These are phyloP conservation scores for Heliosperma pusillum DNA, from an alignment of 148 eudicot species.

Conservation along the genomic window DNA sequence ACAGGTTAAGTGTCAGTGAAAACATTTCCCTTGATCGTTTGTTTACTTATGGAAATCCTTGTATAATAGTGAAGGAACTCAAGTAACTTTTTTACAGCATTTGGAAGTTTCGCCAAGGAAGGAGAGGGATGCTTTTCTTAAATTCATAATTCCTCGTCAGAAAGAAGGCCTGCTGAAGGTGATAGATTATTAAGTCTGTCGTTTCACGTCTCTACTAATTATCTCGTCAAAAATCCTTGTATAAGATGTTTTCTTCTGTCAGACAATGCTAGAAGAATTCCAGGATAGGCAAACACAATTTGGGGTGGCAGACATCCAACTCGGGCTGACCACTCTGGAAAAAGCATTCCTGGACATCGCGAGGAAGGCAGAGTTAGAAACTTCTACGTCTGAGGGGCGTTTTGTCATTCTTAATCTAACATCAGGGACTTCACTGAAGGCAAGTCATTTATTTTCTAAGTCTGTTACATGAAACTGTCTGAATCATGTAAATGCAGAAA, in stretches of 20 bases:
- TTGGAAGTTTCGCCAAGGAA: constrained; percentile 66
- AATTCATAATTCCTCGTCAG: constrained; percentile 65
- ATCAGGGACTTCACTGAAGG: constrained; percentile 57
- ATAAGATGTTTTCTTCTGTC: background rate
- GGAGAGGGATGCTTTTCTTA: constrained; percentile 70
- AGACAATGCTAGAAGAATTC: constrained; percentile 70
- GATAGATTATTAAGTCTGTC: constrained; percentile 7
- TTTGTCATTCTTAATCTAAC: constrained; percentile 52
- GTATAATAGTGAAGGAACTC: background rate
- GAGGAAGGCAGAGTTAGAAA: constrained; percentile 75
- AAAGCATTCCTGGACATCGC: constrained; percentile 87
- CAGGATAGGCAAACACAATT: constrained; percentile 67
- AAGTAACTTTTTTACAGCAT: constrained; percentile 36
- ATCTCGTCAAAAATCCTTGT: too few relatives aligned
- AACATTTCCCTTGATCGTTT: background rate
- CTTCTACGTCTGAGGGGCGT: constrained; percentile 66
- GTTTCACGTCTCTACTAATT: too few relatives aligned
- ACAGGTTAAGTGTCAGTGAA: constrained; percentile 38
- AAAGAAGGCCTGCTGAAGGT: constrained; percentile 66
- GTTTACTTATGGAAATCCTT: constrained; percentile 10
- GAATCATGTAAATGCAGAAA: too few relatives aligned
- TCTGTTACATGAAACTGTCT: background rate
- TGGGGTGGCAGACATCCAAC: constrained; percentile 74
- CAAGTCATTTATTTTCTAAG: constrained; percentile 20
- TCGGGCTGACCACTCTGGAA: constrained; percentile 87